Evolutionary conservation across 139 green algal species (phyloP), one percentile per base, ranked within the genome.

Genomic region (Ettlia oleoabundans): DNA sequence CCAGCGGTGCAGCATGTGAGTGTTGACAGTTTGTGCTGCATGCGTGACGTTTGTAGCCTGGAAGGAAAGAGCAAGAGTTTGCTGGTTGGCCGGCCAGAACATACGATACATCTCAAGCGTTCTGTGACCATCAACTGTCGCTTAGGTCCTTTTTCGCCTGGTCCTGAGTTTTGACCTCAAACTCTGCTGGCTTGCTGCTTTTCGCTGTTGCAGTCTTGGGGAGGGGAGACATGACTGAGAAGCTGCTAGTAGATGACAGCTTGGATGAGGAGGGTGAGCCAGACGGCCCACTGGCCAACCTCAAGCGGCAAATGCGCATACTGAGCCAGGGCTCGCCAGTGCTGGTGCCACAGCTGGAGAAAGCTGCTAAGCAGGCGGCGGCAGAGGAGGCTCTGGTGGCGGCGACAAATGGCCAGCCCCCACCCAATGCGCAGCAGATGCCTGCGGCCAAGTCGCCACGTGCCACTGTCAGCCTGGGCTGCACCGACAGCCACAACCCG

Each of bases 401-500:
- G 58, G 75, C 58, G 26, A 38, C 33, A 15, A 5, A 28, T 15
- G 55, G 18, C 9, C 18, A 28, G 55, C 55, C 21, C 15, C 76
- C 38, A 2, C 1, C 4, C 38, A 42, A 5, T 33, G 32, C 28
- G 8, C 4, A 40, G 0, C 32, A 38, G 67, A 10, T 41, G 40
- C 33, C 41, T 2, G 61, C 73, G 3, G 77, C 63, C 40, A 58
- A 80, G 67, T 64, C 52, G 66, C 67, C 67, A 0, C 52, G 74
- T 28, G 55, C 18, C 18, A 51, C 71, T 10, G 40, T 64, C 71
- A 85, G 81, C 72, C 35, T 86, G 70, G 81, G 84, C 67, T 73
- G 72, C 28, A 52, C 61, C 32, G 82, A 90, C 86, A 90, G 86
- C 85, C 82, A 76, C 77, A 83, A 86, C 30, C 74, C 74, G 1